These are phyloP conservation scores for Catunica adiposa DNA, from an alignment of 2,329 filamentous ascomycete genomes.

Conservation along the genomic window DNA sequence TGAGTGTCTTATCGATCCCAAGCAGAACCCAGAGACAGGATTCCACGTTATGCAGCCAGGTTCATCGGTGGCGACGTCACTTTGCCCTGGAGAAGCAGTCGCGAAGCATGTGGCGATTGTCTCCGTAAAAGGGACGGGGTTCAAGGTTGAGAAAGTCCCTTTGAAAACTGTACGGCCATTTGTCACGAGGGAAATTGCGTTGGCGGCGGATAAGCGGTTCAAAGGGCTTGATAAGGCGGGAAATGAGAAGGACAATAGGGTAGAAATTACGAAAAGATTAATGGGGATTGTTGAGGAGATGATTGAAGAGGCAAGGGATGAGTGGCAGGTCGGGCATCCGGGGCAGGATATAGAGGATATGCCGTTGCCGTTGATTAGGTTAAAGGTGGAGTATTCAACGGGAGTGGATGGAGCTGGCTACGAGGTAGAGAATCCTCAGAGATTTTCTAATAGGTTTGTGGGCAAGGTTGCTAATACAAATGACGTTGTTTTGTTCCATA, in stretches of 20 bases:
- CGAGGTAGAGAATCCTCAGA: conserved; percentile 85
- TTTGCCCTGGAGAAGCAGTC: conserved; percentile 77
- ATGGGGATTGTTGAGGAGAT: conserved; percentile 68
- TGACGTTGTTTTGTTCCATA: conserved; percentile 84
- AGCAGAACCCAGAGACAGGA: conserved; percentile 66
- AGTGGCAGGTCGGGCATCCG: conserved; percentile 38
- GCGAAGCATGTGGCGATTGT: conserved; percentile 81
- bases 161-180: conserved; percentile 85
- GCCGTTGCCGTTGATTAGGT: conserved; percentile 68
- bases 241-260: conserved; percentile 59
- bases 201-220: conserved; percentile 61
- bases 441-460: conserved; percentile 84
- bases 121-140: conserved; percentile 67
- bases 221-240: conserved; percentile 49
- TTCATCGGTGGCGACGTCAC: conserved; percentile 85
- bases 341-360: conserved; percentile 27
- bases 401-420: conserved; percentile 64
- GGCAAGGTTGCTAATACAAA: conserved; percentile 86
- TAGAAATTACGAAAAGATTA: conserved; percentile 61
- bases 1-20: conserved; percentile 79
- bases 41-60: conserved; percentile 97
- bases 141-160: conserved; percentile 62
- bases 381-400: conserved; percentile 80
- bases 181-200: conserved; percentile 63
- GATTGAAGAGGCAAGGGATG: conserved; percentile 65